phyloP scores from a whole-genome alignment of 2,329 filamentous ascomycete species.

The Talaromyces funiculosus region DNA sequence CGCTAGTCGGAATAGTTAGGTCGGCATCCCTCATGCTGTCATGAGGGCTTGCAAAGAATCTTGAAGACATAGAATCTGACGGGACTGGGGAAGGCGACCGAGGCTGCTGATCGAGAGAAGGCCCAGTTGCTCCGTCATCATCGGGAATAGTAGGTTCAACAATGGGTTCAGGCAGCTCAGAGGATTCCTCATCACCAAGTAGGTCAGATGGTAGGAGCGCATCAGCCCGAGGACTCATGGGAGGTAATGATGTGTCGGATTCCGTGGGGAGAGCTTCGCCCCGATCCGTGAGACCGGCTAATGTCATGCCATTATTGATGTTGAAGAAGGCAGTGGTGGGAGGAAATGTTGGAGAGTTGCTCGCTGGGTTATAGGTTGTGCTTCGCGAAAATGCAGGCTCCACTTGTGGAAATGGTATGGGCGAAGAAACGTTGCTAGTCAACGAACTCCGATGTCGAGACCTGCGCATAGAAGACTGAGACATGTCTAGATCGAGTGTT shows the following conservation, averaged over 20 bases:
- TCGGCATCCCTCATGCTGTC: slow-evolving; percentile 37
- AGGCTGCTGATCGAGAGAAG: slow-evolving; percentile 23
- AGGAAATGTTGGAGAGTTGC: slow-evolving; percentile 49
- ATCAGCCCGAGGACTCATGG: slow-evolving; percentile 60
- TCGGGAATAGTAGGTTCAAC: slow-evolving; percentile 23
- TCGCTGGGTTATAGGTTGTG: slow-evolving; percentile 46
- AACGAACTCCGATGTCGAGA: slow-evolving; percentile 44
- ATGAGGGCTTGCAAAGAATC: slow-evolving; percentile 43
- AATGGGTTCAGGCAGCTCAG: slow-evolving; percentile 29
- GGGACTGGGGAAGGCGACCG: slow-evolving; percentile 42
- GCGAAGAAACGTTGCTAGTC: slow-evolving; percentile 44
- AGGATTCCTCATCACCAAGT: slow-evolving; percentile 50
- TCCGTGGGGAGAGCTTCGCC: slow-evolving; percentile 43
- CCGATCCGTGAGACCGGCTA: slow-evolving; percentile 41
- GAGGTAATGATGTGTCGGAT: slow-evolving; percentile 50
- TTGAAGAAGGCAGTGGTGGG: slow-evolving; percentile 53
- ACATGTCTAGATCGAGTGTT: slow-evolving; percentile 38
- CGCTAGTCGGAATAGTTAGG: slow-evolving; percentile 21
- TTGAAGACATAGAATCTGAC: slow-evolving; percentile 39
- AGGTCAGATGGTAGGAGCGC: slow-evolving; percentile 57
- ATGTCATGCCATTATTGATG: slow-evolving; percentile 57
- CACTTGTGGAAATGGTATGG: slow-evolving; percentile 36
- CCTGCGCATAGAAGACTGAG: slow-evolving; percentile 37
- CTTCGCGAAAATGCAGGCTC: slow-evolving; percentile 36
- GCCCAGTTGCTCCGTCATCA: slow-evolving; percentile 15